Evolutionary conservation across 2,329 filamentous ascomycete genomes (phyloP).

Genomic region (Alternaria brassicae): DNA sequence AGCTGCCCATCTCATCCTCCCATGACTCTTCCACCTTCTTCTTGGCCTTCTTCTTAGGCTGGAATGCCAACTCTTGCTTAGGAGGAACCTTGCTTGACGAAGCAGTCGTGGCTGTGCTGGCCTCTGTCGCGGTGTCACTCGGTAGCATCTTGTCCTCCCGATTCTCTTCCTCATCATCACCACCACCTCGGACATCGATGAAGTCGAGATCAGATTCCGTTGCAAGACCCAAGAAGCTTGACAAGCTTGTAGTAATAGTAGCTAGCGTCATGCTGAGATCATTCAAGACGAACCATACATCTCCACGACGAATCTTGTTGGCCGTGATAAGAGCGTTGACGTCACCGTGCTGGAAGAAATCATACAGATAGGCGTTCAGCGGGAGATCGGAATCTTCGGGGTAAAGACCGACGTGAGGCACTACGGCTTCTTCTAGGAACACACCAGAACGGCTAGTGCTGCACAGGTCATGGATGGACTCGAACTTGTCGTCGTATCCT

Average conservation of each 20-base stretch:
- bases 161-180: conserved; percentile 59
- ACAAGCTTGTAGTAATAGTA: conserved; percentile 72
- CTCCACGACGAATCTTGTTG: conserved; percentile 70
- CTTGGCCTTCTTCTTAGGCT: conserved; percentile 49
- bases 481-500: conserved; percentile 69
- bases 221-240: conserved; percentile 62
- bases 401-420: conserved; percentile 71
- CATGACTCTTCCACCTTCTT: conserved; percentile 52
- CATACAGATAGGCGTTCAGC: conserved; percentile 73
- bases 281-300: conserved; percentile 77
- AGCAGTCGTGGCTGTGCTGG: conserved; percentile 24
- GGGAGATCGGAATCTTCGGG: conserved; percentile 62
- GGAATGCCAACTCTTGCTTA: conserved; percentile 39
- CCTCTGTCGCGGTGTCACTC: conserved; percentile 31
- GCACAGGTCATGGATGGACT: conserved; percentile 71
- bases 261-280: conserved; percentile 70
- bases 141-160: conserved; percentile 50
- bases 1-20: conserved; percentile 47
- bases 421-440: conserved; percentile 75
- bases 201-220: conserved; percentile 57
- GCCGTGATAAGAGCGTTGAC: conserved; percentile 65
- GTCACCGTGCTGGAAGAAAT: conserved; percentile 79
- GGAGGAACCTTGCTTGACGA: conserved; percentile 33
- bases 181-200: conserved; percentile 60
- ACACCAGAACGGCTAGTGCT: conserved; percentile 69